Evolutionary conservation across 495 filamentous ascomycete species (phyloP), one percentile per base, ranked within the genome.

Genomic region (Neurospora sp.): DNA sequence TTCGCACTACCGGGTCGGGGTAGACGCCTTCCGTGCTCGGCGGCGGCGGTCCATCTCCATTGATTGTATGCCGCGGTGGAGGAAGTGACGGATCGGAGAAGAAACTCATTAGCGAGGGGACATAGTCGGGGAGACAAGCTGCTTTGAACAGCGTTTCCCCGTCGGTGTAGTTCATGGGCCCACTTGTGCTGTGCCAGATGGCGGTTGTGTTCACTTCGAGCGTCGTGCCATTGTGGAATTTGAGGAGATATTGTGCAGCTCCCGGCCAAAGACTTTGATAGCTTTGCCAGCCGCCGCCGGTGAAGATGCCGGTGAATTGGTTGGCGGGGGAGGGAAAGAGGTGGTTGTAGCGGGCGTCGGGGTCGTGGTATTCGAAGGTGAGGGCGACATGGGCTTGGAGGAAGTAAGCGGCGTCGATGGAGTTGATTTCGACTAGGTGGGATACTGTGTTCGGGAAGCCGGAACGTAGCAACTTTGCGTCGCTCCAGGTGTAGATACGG

Each of bases 171-270:
- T n/a, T 53, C 70, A 71, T 71, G 0, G 70, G 40, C 2, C 70
- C 53, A 1, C 61, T 68, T 3, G 41, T 35, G 4, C 3, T 3
- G 0, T 41, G 22, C 70, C 70, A 71, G 22, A 18, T 35, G 11
- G 75, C 76, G 1, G 40, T 44, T 44, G 78, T 79, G 14, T 31
- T 5, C 2, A 72, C 73, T 0, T 31, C n/a, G 0, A 73, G 7
- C 10, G 9, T 69, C 1, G 76, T 78, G 1, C 71, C 75, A 46
- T 79, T 79, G 38, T 72, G 18, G 37, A 72, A 72, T 48, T 70
- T 40, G 3, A 71, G 37, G 1, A 46, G 11, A 35, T 31, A 71
- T 1, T 4, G 11, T 0, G 41, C 41, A 0, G 10, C 27, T 1
- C 70, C 70, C 7, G 70, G 27, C 70, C 70, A 71, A 1, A 71